Base-by-base conservation (phyloP, 345 rosid species). In the Stellera chamaejasme region DNA sequence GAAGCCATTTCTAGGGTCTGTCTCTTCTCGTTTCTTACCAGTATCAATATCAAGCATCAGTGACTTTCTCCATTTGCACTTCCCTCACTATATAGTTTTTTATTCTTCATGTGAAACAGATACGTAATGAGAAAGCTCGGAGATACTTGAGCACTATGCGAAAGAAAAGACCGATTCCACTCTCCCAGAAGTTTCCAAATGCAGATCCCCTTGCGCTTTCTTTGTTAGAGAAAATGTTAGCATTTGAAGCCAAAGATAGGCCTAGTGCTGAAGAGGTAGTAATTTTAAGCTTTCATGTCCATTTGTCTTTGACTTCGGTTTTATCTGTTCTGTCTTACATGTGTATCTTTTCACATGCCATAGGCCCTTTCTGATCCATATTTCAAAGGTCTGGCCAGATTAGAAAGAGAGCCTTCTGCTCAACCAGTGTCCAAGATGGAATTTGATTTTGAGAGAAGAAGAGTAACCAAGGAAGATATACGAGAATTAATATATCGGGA, bases 351-450 rank as follows among this genome's bases (percentile, higher is more conserved):
- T 42, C 43, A 27, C 62, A 27, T 66, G 51, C 59, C 69, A 27
- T 59, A 85, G 94, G 96, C 96, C 27, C 96, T 88, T 53, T 88
- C 96, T 11, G 90, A 88, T 79, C 83, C 82, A 8, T 88, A 88
- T 72, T 85, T 88, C 51, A 83, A 78, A 65, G 90, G 90, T 48
- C 75, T 88, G 59, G 88, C 96, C 55, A 88, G 69, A 76, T 87
- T 83, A 41, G 96, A 88, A 77, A 85, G 96, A 74, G 94, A 88
- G 73, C 94, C 94, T 50, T 79, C 89, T 54, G 79, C 88, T 67
- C 96, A 88, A 67, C 91, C 96, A 41, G 93, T 88, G 46, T 71
- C 91, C 15, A 88, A 88, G 78, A 69, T 88, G 84, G 96, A 88
- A 67, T 88, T 88, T 66, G 94, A 85, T 65, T 88, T 88, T 46